A percentile compares a stretch with the other conserved stretches of the same genome.
These are phyloP conservation scores for Boletus vinaceobasis DNA, from an alignment of 768 basidiomycete species.

Conservation along the genomic window DNA sequence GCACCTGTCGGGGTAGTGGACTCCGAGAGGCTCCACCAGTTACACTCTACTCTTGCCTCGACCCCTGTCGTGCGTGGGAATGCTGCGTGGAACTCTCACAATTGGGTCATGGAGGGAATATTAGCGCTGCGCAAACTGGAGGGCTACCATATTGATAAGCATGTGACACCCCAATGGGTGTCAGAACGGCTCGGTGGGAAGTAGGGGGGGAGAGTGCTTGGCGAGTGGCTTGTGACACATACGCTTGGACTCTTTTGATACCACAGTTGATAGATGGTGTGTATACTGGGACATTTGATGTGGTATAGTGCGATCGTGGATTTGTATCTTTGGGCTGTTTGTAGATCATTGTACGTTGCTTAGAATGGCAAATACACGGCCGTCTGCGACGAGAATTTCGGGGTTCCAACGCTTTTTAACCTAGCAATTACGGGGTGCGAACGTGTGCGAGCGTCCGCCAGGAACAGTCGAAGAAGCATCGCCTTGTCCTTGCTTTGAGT, in stretches of 20 bases:
- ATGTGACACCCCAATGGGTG: slow-evolving; percentile 29
- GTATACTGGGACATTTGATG: slow-evolving; percentile 21
- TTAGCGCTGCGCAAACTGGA: slow-evolving; percentile 26
- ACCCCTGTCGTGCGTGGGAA: slow-evolving; percentile 27
- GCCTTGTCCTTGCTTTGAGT: neutral
- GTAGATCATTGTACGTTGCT: slow-evolving; percentile 15
- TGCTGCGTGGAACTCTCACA: slow-evolving; percentile 26
- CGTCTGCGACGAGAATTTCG: slow-evolving; percentile 13
- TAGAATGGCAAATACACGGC: slow-evolving; percentile 3
- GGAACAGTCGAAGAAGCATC: slow-evolving; percentile 5
- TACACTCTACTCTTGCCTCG: slow-evolving; percentile 28
- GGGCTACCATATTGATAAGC: slow-evolving; percentile 29
- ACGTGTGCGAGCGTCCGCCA: neutral
- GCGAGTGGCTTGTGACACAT: slow-evolving; percentile 5
- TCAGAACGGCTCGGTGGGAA: slow-evolving; percentile 26
- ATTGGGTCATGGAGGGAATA: slow-evolving; percentile 34
- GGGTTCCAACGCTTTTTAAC: slow-evolving; percentile 13
- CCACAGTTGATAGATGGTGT: slow-evolving; percentile 15
- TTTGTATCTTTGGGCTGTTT: slow-evolving; percentile 23
- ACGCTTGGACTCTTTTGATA: slow-evolving; percentile 20
- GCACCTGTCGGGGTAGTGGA: slow-evolving; percentile 25
- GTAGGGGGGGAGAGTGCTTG: slow-evolving; percentile 13
- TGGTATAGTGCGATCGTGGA: slow-evolving; percentile 11
- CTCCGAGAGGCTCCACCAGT: slow-evolving; percentile 26
- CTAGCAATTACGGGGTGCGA: slow-evolving; percentile 17